phyloP scores from a whole-genome alignment of 164 flowering plant species.

The Pachysandra terminalis region DNA sequence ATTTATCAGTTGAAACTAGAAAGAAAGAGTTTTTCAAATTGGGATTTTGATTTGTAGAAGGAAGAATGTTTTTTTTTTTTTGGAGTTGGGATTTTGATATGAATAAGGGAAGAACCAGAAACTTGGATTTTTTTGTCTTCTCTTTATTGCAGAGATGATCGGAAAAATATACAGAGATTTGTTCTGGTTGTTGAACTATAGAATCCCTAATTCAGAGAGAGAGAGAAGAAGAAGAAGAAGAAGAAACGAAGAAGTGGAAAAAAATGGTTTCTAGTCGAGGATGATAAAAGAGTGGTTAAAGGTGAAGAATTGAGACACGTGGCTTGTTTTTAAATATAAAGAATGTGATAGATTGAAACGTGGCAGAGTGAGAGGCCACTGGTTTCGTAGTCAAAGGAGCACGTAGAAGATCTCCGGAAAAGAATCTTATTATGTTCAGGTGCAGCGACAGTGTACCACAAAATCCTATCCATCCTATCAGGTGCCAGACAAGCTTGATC shows the following conservation, averaged over 20 bases:
- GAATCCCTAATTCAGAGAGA: not conserved
- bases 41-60: not conserved
- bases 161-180: not conserved
- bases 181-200: not conserved
- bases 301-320: not conserved
- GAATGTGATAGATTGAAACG: not conserved
- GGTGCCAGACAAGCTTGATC: no score
- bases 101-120: no score
- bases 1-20: not conserved
- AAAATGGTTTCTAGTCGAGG: no score
- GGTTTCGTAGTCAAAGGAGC: not conserved
- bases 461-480: no score
- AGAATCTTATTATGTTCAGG: no score
- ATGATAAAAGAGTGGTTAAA: not conserved
- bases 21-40: not conserved
- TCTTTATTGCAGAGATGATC: not conserved
- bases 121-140: no score
- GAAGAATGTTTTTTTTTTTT: no score
- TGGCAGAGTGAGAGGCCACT: not conserved
- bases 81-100: no score
- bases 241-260: no score
- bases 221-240: not conserved
- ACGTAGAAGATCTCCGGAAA: not conserved
- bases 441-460: no score
- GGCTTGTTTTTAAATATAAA: not conserved